phyloP scores from a whole-genome alignment of 495 filamentous ascomycete genomes.

The Daldinia caldariorum region DNA sequence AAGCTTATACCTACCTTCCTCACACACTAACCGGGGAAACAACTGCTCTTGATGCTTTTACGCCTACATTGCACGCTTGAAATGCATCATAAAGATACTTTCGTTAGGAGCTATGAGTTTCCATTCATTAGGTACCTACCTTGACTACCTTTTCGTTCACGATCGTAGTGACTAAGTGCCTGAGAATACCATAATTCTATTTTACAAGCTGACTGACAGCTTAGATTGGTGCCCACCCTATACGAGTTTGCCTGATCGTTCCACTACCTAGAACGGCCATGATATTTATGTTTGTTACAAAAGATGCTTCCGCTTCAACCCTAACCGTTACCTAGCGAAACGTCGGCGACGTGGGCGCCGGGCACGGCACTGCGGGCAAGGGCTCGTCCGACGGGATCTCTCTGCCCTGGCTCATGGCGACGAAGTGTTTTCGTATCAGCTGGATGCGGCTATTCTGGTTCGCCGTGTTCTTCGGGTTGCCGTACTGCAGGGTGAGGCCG shows the following conservation, averaged over 20 bases:
- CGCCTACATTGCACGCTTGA: too few species aligned
- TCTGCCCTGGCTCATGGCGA: slow-evolving; percentile 52
- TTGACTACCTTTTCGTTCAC: too few species aligned
- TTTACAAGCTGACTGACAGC: neutral
- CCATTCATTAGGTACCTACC: too few species aligned
- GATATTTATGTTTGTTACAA: too few species aligned
- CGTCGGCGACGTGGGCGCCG: slow-evolving; percentile 44
- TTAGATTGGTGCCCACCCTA: neutral
- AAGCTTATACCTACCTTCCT: neutral
- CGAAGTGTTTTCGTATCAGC: slow-evolving; percentile 57
- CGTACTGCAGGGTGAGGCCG: slow-evolving; percentile 61
- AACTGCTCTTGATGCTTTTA: too few species aligned
- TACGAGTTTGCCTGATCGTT: neutral
- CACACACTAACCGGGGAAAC: neutral
- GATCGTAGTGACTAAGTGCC: too few species aligned
- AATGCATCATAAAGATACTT: too few species aligned
- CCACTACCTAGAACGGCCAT: neutral
- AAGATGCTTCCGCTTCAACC: too few species aligned
- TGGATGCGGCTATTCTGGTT: slow-evolving; percentile 54
- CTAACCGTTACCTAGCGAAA: slow-evolving; percentile 48
- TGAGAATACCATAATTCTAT: neutral
- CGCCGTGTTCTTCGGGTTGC: slow-evolving; percentile 57
- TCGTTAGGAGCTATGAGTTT: too few species aligned
- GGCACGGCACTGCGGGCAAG: slow-evolving; percentile 47
- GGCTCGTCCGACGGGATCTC: slow-evolving; percentile 38